Evolutionary conservation across 495 filamentous ascomycete genomes (phyloP).

Genomic region (Podospora conica): DNA sequence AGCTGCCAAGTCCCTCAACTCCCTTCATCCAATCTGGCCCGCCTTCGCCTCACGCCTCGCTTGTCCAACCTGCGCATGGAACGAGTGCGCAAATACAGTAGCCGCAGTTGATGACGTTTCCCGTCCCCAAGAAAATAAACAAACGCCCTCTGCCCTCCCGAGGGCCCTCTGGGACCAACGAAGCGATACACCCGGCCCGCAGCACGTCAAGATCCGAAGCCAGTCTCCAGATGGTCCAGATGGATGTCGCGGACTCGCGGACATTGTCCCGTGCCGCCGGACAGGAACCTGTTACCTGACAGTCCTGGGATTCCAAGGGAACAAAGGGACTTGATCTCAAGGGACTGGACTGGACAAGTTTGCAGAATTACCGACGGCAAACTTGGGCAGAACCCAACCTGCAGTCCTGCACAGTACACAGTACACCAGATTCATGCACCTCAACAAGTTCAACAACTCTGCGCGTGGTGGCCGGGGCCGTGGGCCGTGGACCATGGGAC

Average conservation of each 20-base stretch:
- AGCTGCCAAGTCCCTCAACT: slow-evolving; percentile 14
- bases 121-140: background rate
- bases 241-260: slow-evolving; percentile 9
- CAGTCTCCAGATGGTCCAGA: too few relatives aligned
- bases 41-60: slow-evolving; percentile 1
- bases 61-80: background rate
- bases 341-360: too few relatives aligned
- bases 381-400: too few relatives aligned
- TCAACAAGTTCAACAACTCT: too few relatives aligned
- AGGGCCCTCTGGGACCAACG: background rate
- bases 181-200: slow-evolving; percentile 7
- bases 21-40: slow-evolving; percentile 10
- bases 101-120: background rate
- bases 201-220: background rate
- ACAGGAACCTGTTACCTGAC: background rate
- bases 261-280: slow-evolving; percentile 1
- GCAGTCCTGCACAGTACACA: too few relatives aligned
- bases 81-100: background rate
- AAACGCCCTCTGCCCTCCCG: background rate
- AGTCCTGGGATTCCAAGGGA: too few relatives aligned
- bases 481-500: background rate
- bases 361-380: background rate
- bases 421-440: background rate
- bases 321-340: too few relatives aligned
- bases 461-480: background rate